phyloP scores from a whole-genome alignment of 73 alveolate species.

The Paramecium sexaurelia region DNA sequence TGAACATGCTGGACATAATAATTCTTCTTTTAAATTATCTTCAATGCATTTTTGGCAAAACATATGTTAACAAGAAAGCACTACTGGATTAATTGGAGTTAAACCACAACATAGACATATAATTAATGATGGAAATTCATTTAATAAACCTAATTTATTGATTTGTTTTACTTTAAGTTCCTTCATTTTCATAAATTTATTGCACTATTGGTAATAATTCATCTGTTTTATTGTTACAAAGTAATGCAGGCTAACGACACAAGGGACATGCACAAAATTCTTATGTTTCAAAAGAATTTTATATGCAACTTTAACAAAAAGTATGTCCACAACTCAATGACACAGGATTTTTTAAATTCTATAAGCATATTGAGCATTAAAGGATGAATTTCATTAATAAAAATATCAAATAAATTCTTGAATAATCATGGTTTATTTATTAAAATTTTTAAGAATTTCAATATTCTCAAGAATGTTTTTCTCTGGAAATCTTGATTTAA shows the following conservation, averaged over 20 bases:
- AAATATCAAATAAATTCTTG: not conserved
- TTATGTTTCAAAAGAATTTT: not conserved
- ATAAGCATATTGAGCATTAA: constrained; percentile 26
- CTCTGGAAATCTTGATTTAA: not conserved
- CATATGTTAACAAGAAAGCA: constrained; percentile 21
- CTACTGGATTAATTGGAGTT: constrained; percentile 47
- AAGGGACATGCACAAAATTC: constrained; percentile 54
- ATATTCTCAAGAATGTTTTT: not conserved
- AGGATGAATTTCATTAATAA: constrained; percentile 32
- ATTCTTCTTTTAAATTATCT: not conserved
- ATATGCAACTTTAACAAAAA: constrained; percentile 26
- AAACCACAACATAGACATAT: constrained; percentile 46
- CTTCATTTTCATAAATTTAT: not conserved
- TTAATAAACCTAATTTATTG: constrained; percentile 9
- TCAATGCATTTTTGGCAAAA: constrained; percentile 29
- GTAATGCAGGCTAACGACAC: not conserved
- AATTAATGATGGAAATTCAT: constrained; percentile 43
- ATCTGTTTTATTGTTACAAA: not conserved
- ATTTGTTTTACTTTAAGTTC: not conserved
- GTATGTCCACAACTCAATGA: constrained; percentile 38
- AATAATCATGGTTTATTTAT: not conserved
- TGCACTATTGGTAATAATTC: not conserved
- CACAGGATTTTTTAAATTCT: constrained; percentile 21
- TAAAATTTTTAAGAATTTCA: not conserved
- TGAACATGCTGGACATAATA: constrained; percentile 49